A percentile compares a stretch with the other conserved stretches of the same genome.
Conservation (phyloP, 495 filamentous ascomycete species). For the Penicillium cinerascens region DNA sequence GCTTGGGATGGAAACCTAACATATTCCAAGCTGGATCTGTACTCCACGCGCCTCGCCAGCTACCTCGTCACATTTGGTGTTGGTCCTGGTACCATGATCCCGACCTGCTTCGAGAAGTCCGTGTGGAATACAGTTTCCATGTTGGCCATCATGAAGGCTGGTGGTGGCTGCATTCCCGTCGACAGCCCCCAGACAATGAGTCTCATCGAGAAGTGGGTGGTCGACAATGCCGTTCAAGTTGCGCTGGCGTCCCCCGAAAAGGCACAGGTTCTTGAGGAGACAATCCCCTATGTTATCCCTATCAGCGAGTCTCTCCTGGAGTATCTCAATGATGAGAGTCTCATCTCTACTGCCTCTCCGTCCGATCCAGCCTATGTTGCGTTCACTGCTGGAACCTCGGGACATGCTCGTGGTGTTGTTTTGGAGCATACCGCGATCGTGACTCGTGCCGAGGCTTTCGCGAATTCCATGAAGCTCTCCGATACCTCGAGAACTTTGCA, state of each 20-base stretch:
- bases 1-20: slow-evolving; percentile 50
- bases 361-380: slow-evolving; percentile 48
- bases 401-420: slow-evolving; percentile 37
- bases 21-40: slow-evolving; percentile 47
- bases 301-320: slow-evolving; percentile 39
- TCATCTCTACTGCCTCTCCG: slow-evolving; percentile 13
- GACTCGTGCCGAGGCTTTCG: slow-evolving; percentile 46
- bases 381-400: slow-evolving; percentile 48
- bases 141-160: slow-evolving; percentile 43
- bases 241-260: slow-evolving; percentile 42
- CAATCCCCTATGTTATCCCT: slow-evolving; percentile 38
- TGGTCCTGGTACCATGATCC: slow-evolving; percentile 33
- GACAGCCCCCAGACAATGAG: slow-evolving; percentile 19
- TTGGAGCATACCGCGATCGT: slow-evolving; percentile 41
- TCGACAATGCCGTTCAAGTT: slow-evolving; percentile 39
- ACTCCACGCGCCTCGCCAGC: slow-evolving; percentile 43
- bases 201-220: slow-evolving; percentile 34
- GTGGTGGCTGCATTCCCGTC: slow-evolving; percentile 43
- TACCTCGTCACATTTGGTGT: slow-evolving; percentile 42
- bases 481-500: slow-evolving; percentile 55
- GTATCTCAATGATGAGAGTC: slow-evolving; percentile 24
- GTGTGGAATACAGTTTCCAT: slow-evolving; percentile 38
- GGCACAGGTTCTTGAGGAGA: slow-evolving; percentile 32
- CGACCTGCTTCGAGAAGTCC: slow-evolving; percentile 39
- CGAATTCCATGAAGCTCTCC: slow-evolving; percentile 41